phyloP scores from a whole-genome alignment of 192 early-diverging fungal genomes.

The Coemansia sp. region DNA sequence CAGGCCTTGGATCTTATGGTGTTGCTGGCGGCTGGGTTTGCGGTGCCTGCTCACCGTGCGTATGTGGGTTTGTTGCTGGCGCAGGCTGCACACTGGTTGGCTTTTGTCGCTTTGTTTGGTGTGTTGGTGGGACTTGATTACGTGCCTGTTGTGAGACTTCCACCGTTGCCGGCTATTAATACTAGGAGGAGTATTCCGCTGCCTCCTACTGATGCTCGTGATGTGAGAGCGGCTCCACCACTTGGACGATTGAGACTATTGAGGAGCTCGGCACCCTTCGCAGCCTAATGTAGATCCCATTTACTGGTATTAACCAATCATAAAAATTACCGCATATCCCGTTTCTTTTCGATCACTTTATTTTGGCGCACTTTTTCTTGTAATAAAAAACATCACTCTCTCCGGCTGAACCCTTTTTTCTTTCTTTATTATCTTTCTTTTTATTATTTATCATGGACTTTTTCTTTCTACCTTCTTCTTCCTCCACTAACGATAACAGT shows the following conservation, averaged over 20 bases:
- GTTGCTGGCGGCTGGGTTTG: slow-evolving; percentile 22
- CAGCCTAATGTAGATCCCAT: background rate
- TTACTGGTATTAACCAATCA: slow-evolving; percentile 3
- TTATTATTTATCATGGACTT: background rate
- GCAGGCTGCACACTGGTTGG: slow-evolving; percentile 42
- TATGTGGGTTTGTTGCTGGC: slow-evolving; percentile 40
- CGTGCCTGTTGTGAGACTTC: slow-evolving; percentile 27
- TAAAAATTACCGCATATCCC: slow-evolving; percentile 10
- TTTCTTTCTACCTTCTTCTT: background rate
- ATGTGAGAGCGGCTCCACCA: slow-evolving; percentile 17
- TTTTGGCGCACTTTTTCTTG: background rate
- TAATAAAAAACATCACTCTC: background rate
- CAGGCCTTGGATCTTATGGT: slow-evolving; percentile 26
- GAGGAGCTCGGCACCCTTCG: slow-evolving; percentile 32
- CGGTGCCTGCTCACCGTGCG: slow-evolving; percentile 36
- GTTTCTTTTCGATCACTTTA: background rate
- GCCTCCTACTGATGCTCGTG: slow-evolving; percentile 24
- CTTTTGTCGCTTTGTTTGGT: slow-evolving; percentile 25
- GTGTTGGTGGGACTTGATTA: slow-evolving; percentile 17
- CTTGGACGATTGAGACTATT: slow-evolving; percentile 38
- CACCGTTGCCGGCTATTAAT: slow-evolving; percentile 35
- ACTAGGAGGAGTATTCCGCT: slow-evolving; percentile 37
- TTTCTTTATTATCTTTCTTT: too few relatives aligned
- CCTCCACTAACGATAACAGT: background rate
- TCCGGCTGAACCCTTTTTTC: too few relatives aligned